Conservation (phyloP, 495 filamentous ascomycete species). For the Penicillium canariense region DNA sequence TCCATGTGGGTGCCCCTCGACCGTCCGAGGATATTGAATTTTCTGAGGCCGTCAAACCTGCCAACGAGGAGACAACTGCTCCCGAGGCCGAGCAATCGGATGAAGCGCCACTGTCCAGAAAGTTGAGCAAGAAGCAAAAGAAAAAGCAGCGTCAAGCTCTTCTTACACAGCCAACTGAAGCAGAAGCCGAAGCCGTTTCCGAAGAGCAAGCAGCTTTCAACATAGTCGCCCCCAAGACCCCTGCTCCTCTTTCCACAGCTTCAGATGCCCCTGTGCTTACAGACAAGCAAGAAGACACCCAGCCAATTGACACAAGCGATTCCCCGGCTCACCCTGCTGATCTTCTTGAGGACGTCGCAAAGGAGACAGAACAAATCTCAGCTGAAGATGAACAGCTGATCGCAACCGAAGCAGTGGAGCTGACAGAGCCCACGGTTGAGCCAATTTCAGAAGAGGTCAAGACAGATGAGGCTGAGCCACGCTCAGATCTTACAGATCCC, state of each 20-base stretch:
- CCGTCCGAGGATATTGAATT: conserved; percentile 6
- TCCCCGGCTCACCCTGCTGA: neutral
- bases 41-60: conserved; percentile 4
- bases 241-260: neutral
- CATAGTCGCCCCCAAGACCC: neutral
- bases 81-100: conserved; percentile 12
- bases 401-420: neutral
- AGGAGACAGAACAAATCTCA: neutral
- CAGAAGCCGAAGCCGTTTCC: neutral
- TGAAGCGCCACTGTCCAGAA: conserved; percentile 16
- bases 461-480: neutral
- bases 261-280: neutral
- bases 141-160: conserved; percentile 26
- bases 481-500: neutral
- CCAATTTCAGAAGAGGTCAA: neutral
- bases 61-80: neutral
- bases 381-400: neutral
- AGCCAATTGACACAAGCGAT: neutral
- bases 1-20: neutral
- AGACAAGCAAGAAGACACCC: neutral
- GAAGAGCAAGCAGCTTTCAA: conserved; percentile 5
- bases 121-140: conserved; percentile 35
- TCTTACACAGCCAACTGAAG: conserved; percentile 11
- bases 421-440: conserved; percentile 1
- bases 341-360: neutral